These are phyloP conservation scores for Toxicodendron radicans DNA, from an alignment of 345 rosid species.

Conservation along the genomic window DNA sequence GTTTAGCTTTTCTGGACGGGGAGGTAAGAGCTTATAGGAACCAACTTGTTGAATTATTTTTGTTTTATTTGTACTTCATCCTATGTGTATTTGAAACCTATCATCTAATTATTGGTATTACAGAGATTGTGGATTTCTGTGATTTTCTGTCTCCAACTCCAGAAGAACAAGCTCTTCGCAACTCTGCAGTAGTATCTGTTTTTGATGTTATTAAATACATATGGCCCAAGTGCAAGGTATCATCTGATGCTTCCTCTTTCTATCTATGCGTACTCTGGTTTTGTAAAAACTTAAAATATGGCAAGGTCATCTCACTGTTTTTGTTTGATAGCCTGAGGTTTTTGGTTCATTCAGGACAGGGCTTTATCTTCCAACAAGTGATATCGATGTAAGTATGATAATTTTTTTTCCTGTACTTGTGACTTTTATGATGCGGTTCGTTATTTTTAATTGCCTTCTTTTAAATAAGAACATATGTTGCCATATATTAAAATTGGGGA, in stretches of 20 bases:
- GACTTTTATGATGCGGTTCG: neutral
- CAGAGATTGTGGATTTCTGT: no score
- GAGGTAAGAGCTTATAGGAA: no score
- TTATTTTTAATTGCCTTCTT: neutral
- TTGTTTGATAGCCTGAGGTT: conserved; percentile 64
- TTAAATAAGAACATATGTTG: neutral
- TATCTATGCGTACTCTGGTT: neutral
- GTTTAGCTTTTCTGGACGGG: no score
- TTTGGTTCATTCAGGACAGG: conserved; percentile 89
- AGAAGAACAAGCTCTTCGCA: no score
- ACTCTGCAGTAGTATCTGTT: no score
- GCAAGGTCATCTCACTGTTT: conserved; percentile 11
- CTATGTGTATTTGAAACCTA: no score
- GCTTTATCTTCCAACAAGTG: conserved; percentile 93
- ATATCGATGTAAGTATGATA: conserved; percentile 77
- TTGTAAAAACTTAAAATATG: neutral
- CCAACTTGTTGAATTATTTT: conserved; percentile 21
- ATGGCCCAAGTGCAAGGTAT: no score
- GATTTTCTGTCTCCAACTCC: no score
- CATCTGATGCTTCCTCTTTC: neutral
- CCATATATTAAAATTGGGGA: neutral
- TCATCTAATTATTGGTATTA: no score
- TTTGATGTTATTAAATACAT: no score
- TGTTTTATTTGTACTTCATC: no score
- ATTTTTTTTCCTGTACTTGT: neutral